These are phyloP conservation scores for Leptodermis oblonga DNA, from an alignment of 257 asterid genomes.

Conservation along the genomic window DNA sequence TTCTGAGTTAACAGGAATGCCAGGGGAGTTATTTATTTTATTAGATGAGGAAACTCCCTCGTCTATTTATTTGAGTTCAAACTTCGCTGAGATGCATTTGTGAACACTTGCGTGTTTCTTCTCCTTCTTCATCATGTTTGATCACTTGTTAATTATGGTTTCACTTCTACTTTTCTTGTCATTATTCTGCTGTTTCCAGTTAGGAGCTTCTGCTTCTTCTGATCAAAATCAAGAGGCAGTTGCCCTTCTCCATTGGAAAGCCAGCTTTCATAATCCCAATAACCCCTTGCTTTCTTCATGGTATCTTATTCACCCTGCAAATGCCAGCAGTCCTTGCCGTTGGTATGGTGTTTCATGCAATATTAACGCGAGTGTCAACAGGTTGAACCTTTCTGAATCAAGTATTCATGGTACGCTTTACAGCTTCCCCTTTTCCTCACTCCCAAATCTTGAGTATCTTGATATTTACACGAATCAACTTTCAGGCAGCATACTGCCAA, in stretches of 20 bases:
- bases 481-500: slow-evolving; percentile 18
- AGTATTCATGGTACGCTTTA: slow-evolving; percentile 16
- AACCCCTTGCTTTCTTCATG: slow-evolving; percentile 21
- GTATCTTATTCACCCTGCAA: too few species aligned
- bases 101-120: too few species aligned
- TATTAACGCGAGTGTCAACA: neutral
- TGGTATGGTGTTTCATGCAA: slow-evolving; percentile 28
- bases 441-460: slow-evolving; percentile 24
- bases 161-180: too few species aligned
- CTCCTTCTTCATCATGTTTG: too few species aligned
- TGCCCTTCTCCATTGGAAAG: slow-evolving; percentile 24
- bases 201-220: slow-evolving; percentile 5
- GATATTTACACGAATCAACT: slow-evolving; percentile 20
- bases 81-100: too few species aligned
- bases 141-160: too few species aligned
- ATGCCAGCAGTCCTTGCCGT: slow-evolving; percentile 11
- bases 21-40: too few species aligned
- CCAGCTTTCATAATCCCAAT: slow-evolving; percentile 7
- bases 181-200: neutral
- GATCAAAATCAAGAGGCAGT: slow-evolving; percentile 21
- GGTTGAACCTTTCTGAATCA: slow-evolving; percentile 13
- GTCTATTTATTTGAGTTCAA: too few species aligned
- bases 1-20: too few species aligned
- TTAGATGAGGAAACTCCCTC: too few species aligned
- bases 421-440: slow-evolving; percentile 24